Base-by-base conservation (phyloP, 2,329 filamentous ascomycete genomes). In the Diaporthe humulicola region DNA sequence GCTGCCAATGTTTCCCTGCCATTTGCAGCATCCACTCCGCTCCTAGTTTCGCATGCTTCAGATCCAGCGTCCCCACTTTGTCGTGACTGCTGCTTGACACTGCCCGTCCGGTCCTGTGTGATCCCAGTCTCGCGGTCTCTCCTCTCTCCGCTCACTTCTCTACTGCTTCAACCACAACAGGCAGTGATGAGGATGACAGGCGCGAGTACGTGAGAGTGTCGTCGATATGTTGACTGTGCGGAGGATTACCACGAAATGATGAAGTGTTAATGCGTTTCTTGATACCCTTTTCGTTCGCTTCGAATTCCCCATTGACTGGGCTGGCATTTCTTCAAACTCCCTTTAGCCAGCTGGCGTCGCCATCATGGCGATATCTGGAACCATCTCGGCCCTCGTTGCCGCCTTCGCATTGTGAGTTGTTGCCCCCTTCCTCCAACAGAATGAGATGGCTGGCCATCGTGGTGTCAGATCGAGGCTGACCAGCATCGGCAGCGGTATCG, bases 371-470 rank as follows among this genome's bases (percentile, higher is more conserved):
- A 81, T 83, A 76, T 80, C 85, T 76, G 85, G 81, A 79, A 83
- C 84, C 77, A 82, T 83, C 50, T 86, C 88, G 85, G 86, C 87
- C 78, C 82, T 90, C 76, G 82, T 88, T 80, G 87, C 88, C 76
- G 87, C 88, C 77, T 90, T 91, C 80, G 82, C 84, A 74, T 90
- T 90, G 89, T 90, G 54, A 85, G 88, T 86, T 60, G 22, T 48
- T 54, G 52, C 12, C 57, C 56, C 15, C 5, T 25, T 3, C 58
- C n/a, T 17, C 38, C 3, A 28, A 1, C 56, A 4, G 9, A 25
- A 61, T 28, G 25, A 48, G 6, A 52, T 50, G 56, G 28, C 22
- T 50, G 56, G 28, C 22, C 17, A 33, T 33, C 4, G 5, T 58
- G 45, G 58, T 50, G 10, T 54, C 38, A 7, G 19, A 52, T 22